Evolutionary conservation across 768 basidiomycete genomes (phyloP).

Genomic region (Termitomyces sp.): DNA sequence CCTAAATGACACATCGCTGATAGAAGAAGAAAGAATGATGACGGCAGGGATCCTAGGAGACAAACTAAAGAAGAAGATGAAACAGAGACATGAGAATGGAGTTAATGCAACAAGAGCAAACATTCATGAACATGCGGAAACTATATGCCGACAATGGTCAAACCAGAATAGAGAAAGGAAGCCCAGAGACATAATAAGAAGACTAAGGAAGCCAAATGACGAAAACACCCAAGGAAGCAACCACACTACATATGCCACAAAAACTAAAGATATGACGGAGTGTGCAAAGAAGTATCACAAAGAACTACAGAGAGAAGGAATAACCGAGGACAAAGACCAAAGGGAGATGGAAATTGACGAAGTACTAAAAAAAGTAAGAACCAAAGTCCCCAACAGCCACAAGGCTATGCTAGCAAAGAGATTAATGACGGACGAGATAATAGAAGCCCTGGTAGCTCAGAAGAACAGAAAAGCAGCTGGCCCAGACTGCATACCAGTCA

Average conservation of each 20-base stretch:
- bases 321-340: background rate
- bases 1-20: fast-evolving
- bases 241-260: background rate
- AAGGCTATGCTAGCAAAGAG: too few species aligned
- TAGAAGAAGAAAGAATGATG: background rate
- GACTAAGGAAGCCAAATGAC: background rate
- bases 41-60: background rate
- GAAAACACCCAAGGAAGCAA: too few species aligned
- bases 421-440: too few species aligned
- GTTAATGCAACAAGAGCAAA: background rate
- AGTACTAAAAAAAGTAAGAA: too few species aligned
- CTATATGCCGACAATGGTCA: background rate
- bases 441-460: too few species aligned
- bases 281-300: background rate
- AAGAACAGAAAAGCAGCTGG: too few species aligned
- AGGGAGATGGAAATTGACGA: too few species aligned
- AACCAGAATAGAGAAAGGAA: background rate
- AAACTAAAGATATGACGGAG: background rate
- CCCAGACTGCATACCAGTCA: too few species aligned
- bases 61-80: background rate
- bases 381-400: too few species aligned
- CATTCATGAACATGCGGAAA: background rate
- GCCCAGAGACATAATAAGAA: background rate
- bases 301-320: background rate
- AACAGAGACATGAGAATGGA: background rate